Evolutionary conservation across 495 filamentous ascomycete genomes (phyloP).

Genomic region (Lepraria neglecta): DNA sequence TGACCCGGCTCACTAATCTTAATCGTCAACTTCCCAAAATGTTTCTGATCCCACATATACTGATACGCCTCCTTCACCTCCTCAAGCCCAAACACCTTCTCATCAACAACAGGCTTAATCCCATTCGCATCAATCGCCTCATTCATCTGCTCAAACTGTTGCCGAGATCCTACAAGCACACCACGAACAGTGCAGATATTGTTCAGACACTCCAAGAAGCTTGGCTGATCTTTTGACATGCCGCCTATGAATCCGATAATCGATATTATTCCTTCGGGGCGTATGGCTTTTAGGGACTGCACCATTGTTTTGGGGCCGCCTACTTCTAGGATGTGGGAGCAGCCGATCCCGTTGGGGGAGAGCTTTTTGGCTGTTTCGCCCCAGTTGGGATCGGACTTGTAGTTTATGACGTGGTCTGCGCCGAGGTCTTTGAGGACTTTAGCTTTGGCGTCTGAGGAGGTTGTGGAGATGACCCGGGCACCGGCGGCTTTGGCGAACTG

Average conservation of each 20-base stretch:
- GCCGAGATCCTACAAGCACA: constrained; percentile 45
- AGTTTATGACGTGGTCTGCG: constrained; percentile 75
- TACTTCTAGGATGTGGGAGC: constrained; percentile 67
- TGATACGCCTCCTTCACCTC: constrained; percentile 42
- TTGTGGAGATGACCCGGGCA: constrained; percentile 74
- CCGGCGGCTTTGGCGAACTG: constrained; percentile 82
- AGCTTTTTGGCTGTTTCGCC: constrained; percentile 65
- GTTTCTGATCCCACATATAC: constrained; percentile 22
- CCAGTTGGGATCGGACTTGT: constrained; percentile 64
- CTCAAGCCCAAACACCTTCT: constrained; percentile 45
- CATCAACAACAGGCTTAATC: constrained; percentile 53
- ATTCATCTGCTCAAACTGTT: constrained; percentile 52
- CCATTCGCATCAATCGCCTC: constrained; percentile 47
- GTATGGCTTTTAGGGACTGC: constrained; percentile 60
- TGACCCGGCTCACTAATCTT: constrained; percentile 17
- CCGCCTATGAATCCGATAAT: constrained; percentile 63
- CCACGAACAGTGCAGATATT: constrained; percentile 46
- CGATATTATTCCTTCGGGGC: constrained; percentile 60
- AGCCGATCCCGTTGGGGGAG: constrained; percentile 53
- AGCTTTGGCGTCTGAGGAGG: constrained; percentile 60
- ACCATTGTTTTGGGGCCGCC: constrained; percentile 56
- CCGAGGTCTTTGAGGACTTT: constrained; percentile 63
- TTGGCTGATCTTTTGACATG: constrained; percentile 35
- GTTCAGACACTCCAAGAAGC: constrained; percentile 40
- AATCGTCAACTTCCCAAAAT: constrained; percentile 20